phyloP scores from a whole-genome alignment of 768 basidiomycete genomes.

The Kwoniella shandongensis region DNA sequence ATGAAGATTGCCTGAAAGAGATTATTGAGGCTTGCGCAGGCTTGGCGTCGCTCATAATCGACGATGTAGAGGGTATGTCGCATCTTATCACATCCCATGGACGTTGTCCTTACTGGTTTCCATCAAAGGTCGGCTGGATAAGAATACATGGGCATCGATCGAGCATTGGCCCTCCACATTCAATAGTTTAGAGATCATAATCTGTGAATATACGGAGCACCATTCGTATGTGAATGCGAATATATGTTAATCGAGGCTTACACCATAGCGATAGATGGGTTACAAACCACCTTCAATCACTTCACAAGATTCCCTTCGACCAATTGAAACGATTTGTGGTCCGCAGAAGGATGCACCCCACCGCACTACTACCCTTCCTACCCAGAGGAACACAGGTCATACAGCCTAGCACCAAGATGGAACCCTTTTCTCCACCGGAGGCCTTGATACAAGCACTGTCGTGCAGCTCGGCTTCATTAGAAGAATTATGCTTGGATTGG shows the following conservation, averaged over 20 bases:
- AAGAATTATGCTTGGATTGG: conserved; percentile 21
- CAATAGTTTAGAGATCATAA: conserved; percentile 13
- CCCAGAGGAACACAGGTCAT: background rate
- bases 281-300: conserved; percentile 22
- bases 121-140: conserved; percentile 22
- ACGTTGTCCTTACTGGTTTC: background rate
- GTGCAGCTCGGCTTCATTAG: background rate
- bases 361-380: conserved; percentile 15
- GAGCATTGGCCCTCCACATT: conserved; percentile 22
- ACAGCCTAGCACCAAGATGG: background rate
- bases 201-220: conserved; percentile 9
- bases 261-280: conserved; percentile 18
- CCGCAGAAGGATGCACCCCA: conserved; percentile 13
- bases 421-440: conserved; percentile 2
- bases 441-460: conserved; percentile 6
- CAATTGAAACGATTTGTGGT: conserved; percentile 20
- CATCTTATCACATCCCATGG: no score
- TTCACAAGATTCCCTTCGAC: conserved; percentile 17
- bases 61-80: conserved; percentile 23
- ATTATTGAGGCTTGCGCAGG: conserved; percentile 18
- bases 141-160: conserved; percentile 25
- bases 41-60: conserved; percentile 11
- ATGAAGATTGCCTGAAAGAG: conserved; percentile 13
- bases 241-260: background rate
- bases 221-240: conserved; percentile 19